Percentiles rank a stretch among this genome's conserved stretches.
phyloP scores from a whole-genome alignment of 352 stramenopile genomes.

The Phytophthora cactorum region DNA sequence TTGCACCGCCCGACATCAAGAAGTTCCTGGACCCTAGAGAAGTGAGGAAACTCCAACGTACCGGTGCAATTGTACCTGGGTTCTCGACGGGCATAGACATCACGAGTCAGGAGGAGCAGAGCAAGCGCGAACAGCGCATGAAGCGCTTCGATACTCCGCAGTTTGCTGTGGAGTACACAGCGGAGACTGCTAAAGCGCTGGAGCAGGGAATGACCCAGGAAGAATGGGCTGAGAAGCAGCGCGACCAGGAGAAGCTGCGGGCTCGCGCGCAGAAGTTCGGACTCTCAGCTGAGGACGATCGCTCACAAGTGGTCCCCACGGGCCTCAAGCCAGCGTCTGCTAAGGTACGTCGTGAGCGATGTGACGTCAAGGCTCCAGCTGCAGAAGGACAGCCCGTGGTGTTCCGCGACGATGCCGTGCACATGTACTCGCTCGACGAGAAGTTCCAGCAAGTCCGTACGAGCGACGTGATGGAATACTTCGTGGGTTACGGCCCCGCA shows the following conservation, averaged over 20 bases:
- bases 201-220: conserved; percentile 75
- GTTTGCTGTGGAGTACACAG: conserved; percentile 75
- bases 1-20: conserved; percentile 67
- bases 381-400: conserved; percentile 37
- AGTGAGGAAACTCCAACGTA: conserved; percentile 77
- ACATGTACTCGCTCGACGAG: conserved; percentile 85
- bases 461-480: conserved; percentile 82
- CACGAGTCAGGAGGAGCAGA: conserved; percentile 60
- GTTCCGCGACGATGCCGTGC: conserved; percentile 72
- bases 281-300: conserved; percentile 50
- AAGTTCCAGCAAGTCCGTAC: conserved; percentile 83
- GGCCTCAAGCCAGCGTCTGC: conserved; percentile 46
- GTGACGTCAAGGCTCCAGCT: conserved; percentile 46
- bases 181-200: conserved; percentile 64
- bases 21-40: conserved; percentile 84
- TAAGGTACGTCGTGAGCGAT: conserved; percentile 71
- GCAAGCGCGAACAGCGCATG: conserved; percentile 78
- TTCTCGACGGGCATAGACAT: conserved; percentile 83
- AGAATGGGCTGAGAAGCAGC: conserved; percentile 67
- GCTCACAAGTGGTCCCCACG: conserved; percentile 22
- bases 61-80: conserved; percentile 58
- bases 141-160: conserved; percentile 80
- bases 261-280: conserved; percentile 80
- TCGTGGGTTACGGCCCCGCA: conserved; percentile 76
- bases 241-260: conserved; percentile 65